Evolutionary conservation across 2,329 filamentous ascomycete species (phyloP), one percentile per base, ranked within the genome.

Genomic region (Apiospora koreana): DNA sequence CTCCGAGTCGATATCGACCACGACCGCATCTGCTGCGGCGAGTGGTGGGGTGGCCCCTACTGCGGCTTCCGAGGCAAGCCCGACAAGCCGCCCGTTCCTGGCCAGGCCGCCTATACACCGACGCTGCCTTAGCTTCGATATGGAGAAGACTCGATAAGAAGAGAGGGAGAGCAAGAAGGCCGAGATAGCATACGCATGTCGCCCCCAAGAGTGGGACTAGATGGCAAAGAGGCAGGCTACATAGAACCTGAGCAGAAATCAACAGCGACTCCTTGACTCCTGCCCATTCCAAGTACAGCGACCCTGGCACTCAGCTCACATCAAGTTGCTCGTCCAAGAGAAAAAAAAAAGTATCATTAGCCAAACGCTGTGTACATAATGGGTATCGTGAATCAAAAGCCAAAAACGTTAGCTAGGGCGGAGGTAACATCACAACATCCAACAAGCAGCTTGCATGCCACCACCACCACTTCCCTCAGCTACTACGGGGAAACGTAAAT

Each of bases 1-100:
- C 42, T 68, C 66, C n/a, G 14, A 16, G 45, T 41, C 42, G 42
- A 46, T n/a, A 9, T 18, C 3, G 1, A 8, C 43, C 16, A 50
- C 6, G 21, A 35, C n/a, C 42, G 45, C 6, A 38, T 68, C 45
- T 68, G 45, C 66, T 68, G 66, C 31, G 66, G 66, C 42, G 66
- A 68, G 66, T 68, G 66, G 66, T 68, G 66, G 66, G 43, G 66
- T 42, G 54, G 54, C 21, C 64, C 64, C 5, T 43, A 43, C 64
- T 66, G 64, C 64, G 64, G 64, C 25, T 43, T 45, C 64, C 38
- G 38, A 7, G 64, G 64, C 42, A 8, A 28, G 64, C 54, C 54
- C 2, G 14, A 21, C 54, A 38, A n/a, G 54, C 54, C 54, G 10
- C 18, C 31, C 9, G 18, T 62, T 23, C 21, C 54, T 10, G 54